These are phyloP conservation scores for Haematococcus sp. DNA, from an alignment of 139 green algal species.

Conservation along the genomic window DNA sequence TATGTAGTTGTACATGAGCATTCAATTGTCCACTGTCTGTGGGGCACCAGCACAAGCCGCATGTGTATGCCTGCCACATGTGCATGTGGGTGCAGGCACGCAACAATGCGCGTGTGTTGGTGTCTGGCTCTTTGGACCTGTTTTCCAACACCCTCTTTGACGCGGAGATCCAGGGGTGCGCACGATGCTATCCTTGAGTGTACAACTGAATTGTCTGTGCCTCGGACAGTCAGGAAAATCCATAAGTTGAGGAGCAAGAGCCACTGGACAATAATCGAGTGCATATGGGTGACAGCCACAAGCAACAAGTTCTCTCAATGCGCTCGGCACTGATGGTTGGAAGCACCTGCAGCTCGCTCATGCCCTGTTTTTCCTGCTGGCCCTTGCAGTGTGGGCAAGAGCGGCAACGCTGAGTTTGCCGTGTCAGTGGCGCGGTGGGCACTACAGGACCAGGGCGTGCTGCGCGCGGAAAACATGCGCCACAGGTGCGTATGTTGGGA, in stretches of 20 bases:
- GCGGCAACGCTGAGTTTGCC: conserved; percentile 70
- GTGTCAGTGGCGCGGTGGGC: conserved; percentile 70
- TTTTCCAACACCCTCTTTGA: conserved; percentile 68
- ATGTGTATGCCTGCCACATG: neutral
- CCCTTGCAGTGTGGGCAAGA: conserved; percentile 14
- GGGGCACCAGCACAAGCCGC: too few relatives aligned
- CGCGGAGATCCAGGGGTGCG: neutral
- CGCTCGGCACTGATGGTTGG: too few relatives aligned
- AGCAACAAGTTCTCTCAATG: too few relatives aligned
- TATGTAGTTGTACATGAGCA: too few relatives aligned
- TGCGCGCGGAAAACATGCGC: conserved; percentile 50
- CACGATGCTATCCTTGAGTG: too few relatives aligned
- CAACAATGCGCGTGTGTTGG: conserved; percentile 83
- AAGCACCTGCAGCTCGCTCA: neutral
- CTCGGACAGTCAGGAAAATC: too few relatives aligned
- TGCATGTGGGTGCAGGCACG: conserved; percentile 56
- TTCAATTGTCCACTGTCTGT: too few relatives aligned
- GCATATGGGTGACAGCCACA: too few relatives aligned
- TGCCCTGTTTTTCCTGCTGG: too few relatives aligned
- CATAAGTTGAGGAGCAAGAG: too few relatives aligned
- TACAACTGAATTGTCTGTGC: too few relatives aligned
- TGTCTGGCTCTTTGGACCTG: conserved; percentile 80
- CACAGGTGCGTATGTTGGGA: conserved; percentile 34
- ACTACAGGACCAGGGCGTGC: conserved; percentile 71
- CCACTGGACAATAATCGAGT: too few relatives aligned